Evolutionary conservation across 805 yeast species (phyloP).

Genomic region (Lipomyces yamadae): DNA sequence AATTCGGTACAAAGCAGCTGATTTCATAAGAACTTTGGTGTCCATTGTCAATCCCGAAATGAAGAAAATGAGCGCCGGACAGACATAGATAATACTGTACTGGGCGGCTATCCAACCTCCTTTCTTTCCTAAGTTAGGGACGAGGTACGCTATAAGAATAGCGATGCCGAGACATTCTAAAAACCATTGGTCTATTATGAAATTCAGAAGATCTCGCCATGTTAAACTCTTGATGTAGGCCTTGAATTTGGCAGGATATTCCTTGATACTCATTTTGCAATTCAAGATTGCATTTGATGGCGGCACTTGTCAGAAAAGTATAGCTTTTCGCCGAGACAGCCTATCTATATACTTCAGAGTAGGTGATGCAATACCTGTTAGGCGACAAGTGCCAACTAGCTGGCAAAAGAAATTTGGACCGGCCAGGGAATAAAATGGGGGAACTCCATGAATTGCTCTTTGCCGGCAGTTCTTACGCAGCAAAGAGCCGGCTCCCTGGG

Average conservation of each 20-base stretch:
- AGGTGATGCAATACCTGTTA: no score
- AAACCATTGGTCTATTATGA: slow-evolving; percentile 62
- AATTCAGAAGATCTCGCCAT: slow-evolving; percentile 17
- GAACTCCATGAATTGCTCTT: no score
- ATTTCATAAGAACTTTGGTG: slow-evolving; percentile 62
- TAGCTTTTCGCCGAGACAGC: no score
- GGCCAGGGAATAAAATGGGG: no score
- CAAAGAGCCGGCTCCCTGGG: no score
- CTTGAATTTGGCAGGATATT: background rate
- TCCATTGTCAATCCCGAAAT: slow-evolving; percentile 81
- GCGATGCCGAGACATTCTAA: slow-evolving; percentile 71
- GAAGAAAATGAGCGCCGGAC: slow-evolving; percentile 83
- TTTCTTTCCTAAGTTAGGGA: slow-evolving; percentile 80
- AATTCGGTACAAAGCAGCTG: slow-evolving; percentile 77
- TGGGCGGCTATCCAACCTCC: slow-evolving; percentile 78
- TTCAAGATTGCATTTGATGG: background rate
- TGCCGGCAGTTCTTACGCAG: no score
- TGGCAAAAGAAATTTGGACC: no score
- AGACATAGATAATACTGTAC: slow-evolving; percentile 83
- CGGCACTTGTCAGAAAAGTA: background rate
- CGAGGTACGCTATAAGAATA: slow-evolving; percentile 74
- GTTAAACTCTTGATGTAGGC: slow-evolving; percentile 23
- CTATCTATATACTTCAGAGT: no score
- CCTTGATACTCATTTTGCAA: background rate
- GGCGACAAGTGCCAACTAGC: no score